Evolutionary conservation across 2,329 filamentous ascomycete species (phyloP).

Genomic region (Aspergillus pseudoglaucus): DNA sequence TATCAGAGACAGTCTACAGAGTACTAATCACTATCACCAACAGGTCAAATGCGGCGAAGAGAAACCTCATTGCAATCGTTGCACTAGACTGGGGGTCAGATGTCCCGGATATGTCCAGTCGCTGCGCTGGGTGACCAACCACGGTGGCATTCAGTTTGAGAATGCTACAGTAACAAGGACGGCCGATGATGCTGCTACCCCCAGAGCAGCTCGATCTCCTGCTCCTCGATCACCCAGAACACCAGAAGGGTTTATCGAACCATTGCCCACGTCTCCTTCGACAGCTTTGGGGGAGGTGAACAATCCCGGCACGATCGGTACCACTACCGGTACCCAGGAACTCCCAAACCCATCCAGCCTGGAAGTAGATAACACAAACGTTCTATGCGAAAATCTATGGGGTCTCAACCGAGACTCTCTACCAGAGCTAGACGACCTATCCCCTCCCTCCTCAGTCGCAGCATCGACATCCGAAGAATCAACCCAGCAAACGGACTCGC

Average conservation of each 20-base stretch:
- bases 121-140: slow-evolving; percentile 33
- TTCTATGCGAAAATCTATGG: slow-evolving; percentile 27
- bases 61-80: slow-evolving; percentile 32
- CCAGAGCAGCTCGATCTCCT: not conserved
- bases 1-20: slow-evolving; percentile 1
- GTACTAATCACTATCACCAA: slow-evolving; percentile 1
- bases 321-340: not conserved
- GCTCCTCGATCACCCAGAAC: not conserved
- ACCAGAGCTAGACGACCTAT: slow-evolving; percentile 28
- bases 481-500: slow-evolving; percentile 8
- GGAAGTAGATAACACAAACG: slow-evolving; percentile 12
- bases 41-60: slow-evolving; percentile 38
- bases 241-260: not conserved
- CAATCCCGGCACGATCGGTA: not conserved
- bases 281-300: not conserved
- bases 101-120: slow-evolving; percentile 34
- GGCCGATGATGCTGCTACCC: not conserved
- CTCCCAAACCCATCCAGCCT: not conserved
- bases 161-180: not conserved
- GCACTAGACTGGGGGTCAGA: slow-evolving; percentile 30
- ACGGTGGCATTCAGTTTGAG: slow-evolving; percentile 3
- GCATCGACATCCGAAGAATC: slow-evolving; percentile 12
- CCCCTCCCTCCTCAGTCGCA: slow-evolving; percentile 15
- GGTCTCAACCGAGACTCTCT: slow-evolving; percentile 23
- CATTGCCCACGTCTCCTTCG: not conserved